Evolutionary conservation across 495 filamentous ascomycete species (phyloP), one percentile per base, ranked within the genome.

Genomic region (Talaromyces liani): DNA sequence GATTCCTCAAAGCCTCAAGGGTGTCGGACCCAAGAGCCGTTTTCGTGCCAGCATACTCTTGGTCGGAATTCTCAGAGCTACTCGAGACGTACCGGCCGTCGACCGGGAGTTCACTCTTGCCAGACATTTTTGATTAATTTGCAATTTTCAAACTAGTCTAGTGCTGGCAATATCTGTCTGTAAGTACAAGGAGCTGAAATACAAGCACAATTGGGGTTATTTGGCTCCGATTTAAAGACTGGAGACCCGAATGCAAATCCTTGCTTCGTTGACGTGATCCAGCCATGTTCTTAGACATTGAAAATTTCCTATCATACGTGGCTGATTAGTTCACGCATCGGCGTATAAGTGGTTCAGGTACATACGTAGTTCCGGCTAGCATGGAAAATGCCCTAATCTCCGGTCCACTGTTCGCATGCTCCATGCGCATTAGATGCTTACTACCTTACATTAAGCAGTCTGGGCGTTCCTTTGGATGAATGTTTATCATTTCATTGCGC

Each of bases 21-120:
- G 39, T 16, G 6, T 54, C 39, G 1, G 45, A 16, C 9, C 45
- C n/a, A 16, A 24, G 14, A 34, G 25, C 29, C 6, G 24, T 72
- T 67, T 5, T 65, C 24, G 16, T 65, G 27, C 63, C 71, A 70
- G 9, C 64, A 60, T 4, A 36, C 34, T n/a, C 65, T 54, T 41
- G 8, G 0, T 54, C n/a, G 10, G 60, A 62, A 9, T 20, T 33
- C 1, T 36, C 29, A 12, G 56, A 58, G 18, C 56, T 22, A 22
- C 31, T 36, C 2, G 31, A n/a, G 18, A 58, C 27, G 14, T 58
- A 58, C 56, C 29, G 56, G n/a, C 31, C 8, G 8, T 20, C 27
- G 27, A 58, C 56, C 16, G 31, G 27, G 56, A 58, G 8, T 9
- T 25, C 56, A 2, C 24, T 31, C 22, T 58, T 36, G 27, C 31